Percentiles rank a stretch among this genome's conserved stretches.
Evolutionary conservation across 2,329 filamentous ascomycete genomes (phyloP).

Genomic region (Chaetomiaceae sp.): DNA sequence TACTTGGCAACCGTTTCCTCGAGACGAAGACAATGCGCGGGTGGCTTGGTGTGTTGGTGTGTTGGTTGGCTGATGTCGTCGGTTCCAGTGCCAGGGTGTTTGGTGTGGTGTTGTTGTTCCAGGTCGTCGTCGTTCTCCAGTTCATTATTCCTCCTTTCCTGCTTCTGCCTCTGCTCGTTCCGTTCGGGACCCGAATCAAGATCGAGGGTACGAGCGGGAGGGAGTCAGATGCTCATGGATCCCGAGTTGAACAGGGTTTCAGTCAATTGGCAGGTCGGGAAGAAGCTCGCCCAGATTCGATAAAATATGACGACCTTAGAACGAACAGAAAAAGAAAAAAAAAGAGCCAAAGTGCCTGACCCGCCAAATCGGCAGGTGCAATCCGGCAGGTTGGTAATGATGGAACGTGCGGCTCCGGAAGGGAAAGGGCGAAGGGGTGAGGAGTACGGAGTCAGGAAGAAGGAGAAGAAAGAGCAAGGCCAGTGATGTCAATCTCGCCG

Average conservation of each 20-base stretch:
- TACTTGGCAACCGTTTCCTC: no score
- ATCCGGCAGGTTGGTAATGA: background rate
- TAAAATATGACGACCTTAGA: background rate
- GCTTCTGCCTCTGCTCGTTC: background rate
- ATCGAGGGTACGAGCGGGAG: constrained; percentile 1
- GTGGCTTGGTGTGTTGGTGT: no score
- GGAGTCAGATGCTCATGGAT: background rate
- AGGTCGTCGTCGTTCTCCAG: background rate
- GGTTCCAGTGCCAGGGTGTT: no score
- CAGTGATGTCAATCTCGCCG: constrained; percentile 5
- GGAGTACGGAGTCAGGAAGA: no score
- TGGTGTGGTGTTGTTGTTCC: background rate
- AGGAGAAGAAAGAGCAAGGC: background rate
- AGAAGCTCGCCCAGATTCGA: constrained; percentile 10
- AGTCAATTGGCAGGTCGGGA: constrained; percentile 9
- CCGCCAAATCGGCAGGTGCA: constrained; percentile 2
- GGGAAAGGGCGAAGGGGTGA: no score
- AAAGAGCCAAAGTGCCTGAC: background rate
- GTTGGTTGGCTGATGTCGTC: no score
- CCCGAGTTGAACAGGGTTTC: background rate
- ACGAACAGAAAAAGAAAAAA: background rate
- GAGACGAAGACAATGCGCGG: no score
- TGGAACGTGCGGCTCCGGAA: constrained; percentile 1
- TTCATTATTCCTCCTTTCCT: background rate
- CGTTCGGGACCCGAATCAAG: no score